phyloP scores from a whole-genome alignment of 768 basidiomycete genomes.

The Gloeostereum incarnatum region DNA sequence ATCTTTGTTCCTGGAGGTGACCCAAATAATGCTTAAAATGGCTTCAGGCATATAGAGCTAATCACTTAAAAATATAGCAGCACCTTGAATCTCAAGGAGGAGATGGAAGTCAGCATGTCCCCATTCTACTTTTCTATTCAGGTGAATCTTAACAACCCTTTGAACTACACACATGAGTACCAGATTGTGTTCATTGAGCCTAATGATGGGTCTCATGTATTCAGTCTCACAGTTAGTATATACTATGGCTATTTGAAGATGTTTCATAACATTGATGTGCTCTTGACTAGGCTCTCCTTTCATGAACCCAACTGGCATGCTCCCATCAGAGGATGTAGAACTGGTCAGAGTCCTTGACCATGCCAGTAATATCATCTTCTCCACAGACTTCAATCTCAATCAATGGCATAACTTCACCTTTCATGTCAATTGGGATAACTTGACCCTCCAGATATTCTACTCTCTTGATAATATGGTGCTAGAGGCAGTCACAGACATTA shows the following conservation, averaged over 20 bases:
- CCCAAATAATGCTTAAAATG: constrained; percentile 37
- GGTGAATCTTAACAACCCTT: constrained; percentile 24
- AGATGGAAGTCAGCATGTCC: constrained; percentile 32
- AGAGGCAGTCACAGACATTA: constrained; percentile 28
- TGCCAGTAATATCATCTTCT: constrained; percentile 39
- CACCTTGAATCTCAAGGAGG: constrained; percentile 23
- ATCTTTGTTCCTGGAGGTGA: constrained; percentile 44
- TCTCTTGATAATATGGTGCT: constrained; percentile 31
- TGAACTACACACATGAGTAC: constrained; percentile 52
- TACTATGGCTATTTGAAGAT: neutral
- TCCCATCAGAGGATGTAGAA: constrained; percentile 33
- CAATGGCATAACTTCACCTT: constrained; percentile 57
- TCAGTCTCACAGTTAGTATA: constrained; percentile 49
- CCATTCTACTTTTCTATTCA: constrained; percentile 44
- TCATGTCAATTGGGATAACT: constrained; percentile 43
- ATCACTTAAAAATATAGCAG: constrained; percentile 37
- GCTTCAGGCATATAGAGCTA: constrained; percentile 52
- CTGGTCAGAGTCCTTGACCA: constrained; percentile 51
- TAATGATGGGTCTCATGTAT: constrained; percentile 48
- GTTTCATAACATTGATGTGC: neutral
- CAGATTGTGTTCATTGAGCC: constrained; percentile 59
- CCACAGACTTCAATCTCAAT: constrained; percentile 28
- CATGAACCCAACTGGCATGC: constrained; percentile 34
- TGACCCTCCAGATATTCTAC: constrained; percentile 41
- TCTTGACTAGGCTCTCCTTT: constrained; percentile 44